Evolutionary conservation across 164 flowering plant genomes (phyloP).

Genomic region (Magnolia kwangsiensis): DNA sequence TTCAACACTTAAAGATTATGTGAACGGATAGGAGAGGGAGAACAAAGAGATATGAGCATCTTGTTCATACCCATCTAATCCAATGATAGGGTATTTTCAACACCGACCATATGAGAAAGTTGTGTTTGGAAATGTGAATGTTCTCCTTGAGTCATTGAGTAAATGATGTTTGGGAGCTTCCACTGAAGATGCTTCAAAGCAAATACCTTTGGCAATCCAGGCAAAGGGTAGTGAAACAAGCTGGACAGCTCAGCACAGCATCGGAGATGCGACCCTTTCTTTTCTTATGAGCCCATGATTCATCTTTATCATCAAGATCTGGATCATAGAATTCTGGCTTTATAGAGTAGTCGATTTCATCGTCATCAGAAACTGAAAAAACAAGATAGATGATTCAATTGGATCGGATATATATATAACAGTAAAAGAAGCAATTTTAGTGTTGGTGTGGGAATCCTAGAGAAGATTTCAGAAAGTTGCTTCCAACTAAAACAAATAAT

Average conservation of each 20-base stretch:
- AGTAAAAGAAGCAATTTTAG: too few relatives aligned
- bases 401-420: background rate
- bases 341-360: slow-evolving; percentile 70
- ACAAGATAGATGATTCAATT: background rate
- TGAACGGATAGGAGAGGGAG: too few relatives aligned
- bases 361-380: slow-evolving; percentile 68
- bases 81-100: background rate
- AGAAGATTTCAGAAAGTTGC: too few relatives aligned
- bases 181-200: background rate
- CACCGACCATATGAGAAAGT: background rate
- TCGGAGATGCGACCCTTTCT: slow-evolving; percentile 58
- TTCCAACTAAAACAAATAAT: too few relatives aligned
- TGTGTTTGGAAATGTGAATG: background rate
- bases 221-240: slow-evolving; percentile 87
- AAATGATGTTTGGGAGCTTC: background rate
- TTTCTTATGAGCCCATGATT: slow-evolving; percentile 58
- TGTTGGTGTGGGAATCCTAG: too few relatives aligned
- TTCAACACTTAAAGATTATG: too few relatives aligned
- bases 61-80: background rate
- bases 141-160: background rate
- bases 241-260: slow-evolving; percentile 86
- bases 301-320: slow-evolving; percentile 64
- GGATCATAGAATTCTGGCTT: slow-evolving; percentile 83
- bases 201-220: slow-evolving; percentile 76
- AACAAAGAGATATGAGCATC: background rate